Evolutionary conservation across 2,329 filamentous ascomycete species (phyloP).

Genomic region (Biscogniauxia mediterranea): DNA sequence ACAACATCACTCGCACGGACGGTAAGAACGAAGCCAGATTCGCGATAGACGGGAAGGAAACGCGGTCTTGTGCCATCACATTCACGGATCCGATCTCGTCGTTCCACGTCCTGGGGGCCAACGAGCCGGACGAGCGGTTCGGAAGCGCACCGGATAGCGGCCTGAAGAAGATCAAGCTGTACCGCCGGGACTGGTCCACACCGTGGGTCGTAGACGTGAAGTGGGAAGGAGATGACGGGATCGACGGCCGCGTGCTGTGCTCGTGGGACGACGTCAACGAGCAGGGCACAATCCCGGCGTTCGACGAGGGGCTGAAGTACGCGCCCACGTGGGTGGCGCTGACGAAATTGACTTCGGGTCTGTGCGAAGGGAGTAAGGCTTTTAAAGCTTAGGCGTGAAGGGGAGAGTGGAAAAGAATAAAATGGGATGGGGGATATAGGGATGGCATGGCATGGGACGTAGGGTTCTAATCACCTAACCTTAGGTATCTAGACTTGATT

Average conservation of each 20-base stretch:
- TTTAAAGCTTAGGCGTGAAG: slow-evolving; percentile 51
- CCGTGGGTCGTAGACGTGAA: slow-evolving; percentile 74
- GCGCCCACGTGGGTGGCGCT: slow-evolving; percentile 77
- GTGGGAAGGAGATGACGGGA: slow-evolving; percentile 49
- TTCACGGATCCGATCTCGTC: slow-evolving; percentile 67
- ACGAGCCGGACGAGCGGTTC: slow-evolving; percentile 62
- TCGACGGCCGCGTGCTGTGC: slow-evolving; percentile 71
- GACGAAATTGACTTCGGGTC: slow-evolving; percentile 71
- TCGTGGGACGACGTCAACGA: slow-evolving; percentile 85
- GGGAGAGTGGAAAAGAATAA: not conserved
- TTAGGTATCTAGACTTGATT: too few species aligned
- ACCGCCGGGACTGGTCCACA: slow-evolving; percentile 76
- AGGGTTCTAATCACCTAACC: too few species aligned
- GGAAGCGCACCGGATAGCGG: slow-evolving; percentile 61
- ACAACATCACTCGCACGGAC: slow-evolving; percentile 52
- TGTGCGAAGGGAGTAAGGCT: slow-evolving; percentile 76
- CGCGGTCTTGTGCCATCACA: slow-evolving; percentile 71
- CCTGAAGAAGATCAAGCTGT: slow-evolving; percentile 69
- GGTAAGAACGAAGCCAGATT: slow-evolving; percentile 56
- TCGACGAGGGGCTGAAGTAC: slow-evolving; percentile 76
- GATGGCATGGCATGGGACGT: too few species aligned
- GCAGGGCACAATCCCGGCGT: slow-evolving; percentile 70
- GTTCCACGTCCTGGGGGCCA: slow-evolving; percentile 62
- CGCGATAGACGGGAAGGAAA: slow-evolving; percentile 68
- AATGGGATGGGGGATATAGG: too few species aligned